These are phyloP conservation scores for Phytophthora palmivora DNA, from an alignment of 352 stramenopile genomes.

Conservation along the genomic window DNA sequence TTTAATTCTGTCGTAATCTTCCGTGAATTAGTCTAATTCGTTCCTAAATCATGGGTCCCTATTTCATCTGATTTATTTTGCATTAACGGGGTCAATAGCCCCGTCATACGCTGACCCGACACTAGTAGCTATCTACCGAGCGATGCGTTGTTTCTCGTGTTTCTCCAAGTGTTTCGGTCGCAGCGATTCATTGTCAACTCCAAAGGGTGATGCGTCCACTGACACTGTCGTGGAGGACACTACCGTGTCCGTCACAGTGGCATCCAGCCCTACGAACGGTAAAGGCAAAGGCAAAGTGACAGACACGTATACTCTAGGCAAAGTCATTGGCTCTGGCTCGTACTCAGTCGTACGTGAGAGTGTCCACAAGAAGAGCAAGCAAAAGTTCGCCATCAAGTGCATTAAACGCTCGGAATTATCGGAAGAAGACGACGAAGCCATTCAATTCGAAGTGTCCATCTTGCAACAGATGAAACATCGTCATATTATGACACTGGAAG, in stretches of 20 bases:
- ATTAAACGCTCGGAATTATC: conserved; percentile 83
- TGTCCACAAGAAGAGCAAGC: conserved; percentile 79
- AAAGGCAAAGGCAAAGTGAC: conserved; percentile 61
- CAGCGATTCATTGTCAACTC: conserved; percentile 26
- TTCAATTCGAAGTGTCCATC: conserved; percentile 82
- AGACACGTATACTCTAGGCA: conserved; percentile 76
- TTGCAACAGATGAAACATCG: conserved; percentile 88
- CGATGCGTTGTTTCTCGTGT: conserved; percentile 76
- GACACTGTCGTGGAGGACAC: conserved; percentile 23
- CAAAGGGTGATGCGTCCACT: conserved; percentile 29
- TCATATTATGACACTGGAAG: conserved; percentile 92
- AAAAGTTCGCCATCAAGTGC: conserved; percentile 91
- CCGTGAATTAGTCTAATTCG: too few relatives aligned
- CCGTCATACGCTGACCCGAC: neutral
- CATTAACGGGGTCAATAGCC: conserved; percentile 3
- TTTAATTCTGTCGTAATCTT: too few relatives aligned
- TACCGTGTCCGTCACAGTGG: conserved; percentile 9
- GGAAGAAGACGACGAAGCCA: conserved; percentile 80
- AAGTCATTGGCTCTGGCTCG: conserved; percentile 88
- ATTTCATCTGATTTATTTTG: conserved; percentile 38
- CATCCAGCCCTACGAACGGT: conserved; percentile 33
- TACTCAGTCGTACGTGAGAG: conserved; percentile 91
- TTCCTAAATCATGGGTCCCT: conserved; percentile 5
- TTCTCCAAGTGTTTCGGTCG: conserved; percentile 61
- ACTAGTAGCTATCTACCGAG: neutral